Evolutionary conservation across 108 stramenopile species (phyloP), one percentile per base, ranked within the genome.

Genomic region (Cyclotella baltica): DNA sequence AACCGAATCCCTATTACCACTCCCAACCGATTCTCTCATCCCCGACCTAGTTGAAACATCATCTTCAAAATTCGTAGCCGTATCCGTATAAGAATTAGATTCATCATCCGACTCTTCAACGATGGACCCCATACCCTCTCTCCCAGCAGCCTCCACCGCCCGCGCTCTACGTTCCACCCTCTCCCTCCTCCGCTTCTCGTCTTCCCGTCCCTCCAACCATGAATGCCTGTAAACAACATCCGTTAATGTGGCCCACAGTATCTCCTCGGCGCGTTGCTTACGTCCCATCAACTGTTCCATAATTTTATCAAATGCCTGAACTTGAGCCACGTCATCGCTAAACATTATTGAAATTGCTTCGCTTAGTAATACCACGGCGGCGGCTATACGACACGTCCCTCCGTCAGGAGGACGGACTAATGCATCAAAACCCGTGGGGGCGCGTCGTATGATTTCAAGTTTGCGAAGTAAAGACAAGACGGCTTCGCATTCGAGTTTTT

Each of bases 401-500:
- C 72, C 68, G 4, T 71, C 77, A 18, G 62, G 15, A 3, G 81
- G 83, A 20, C 74, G 80, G 16, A 86, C 69, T 62, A 83, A 73
- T 13, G 58, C 28, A 62, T 95, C 94, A 79, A 95, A 95, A 56
- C 78, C 74, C n/a, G 72, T 66, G 18, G 94, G 94, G 20, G 94
- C 91, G 1, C 90, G 87, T 23, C 94, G 94, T 48, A 95, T 87
- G n/a, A 88, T 83, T 70, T 95, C 94, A 20, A 95, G 75, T 59
- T 91, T 91, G 40, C 90, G 85, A 27, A 95, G 74, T 1, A 95
- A 68, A 19, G 85, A 77, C 36, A 95, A 57, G 0, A 91, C 87
- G 4, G 94, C 91, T 69, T 95, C 94, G 34, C 88, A 90, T 83
- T 95, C 94, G 40, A 95, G 75, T 63, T 95, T 95, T 70, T 92